These are phyloP conservation scores for Podila clonocystis DNA, from an alignment of 192 early-diverging fungal genomes.

Conservation along the genomic window DNA sequence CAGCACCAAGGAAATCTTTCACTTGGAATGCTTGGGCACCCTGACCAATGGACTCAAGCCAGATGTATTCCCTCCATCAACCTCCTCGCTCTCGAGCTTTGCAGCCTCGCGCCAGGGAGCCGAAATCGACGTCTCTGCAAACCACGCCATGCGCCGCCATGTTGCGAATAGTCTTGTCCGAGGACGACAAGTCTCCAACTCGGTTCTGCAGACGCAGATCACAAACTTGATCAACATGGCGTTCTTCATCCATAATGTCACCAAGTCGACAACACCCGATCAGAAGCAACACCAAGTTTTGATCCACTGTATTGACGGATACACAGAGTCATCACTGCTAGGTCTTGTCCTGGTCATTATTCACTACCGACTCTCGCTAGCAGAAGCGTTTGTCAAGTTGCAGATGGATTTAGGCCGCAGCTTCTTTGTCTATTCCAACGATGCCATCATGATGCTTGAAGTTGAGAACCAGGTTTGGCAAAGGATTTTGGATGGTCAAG, in stretches of 20 bases:
- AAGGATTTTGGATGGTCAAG: constrained; percentile 3
- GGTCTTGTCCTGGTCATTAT: constrained; percentile 62
- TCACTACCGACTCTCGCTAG: constrained; percentile 52
- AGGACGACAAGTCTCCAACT: constrained; percentile 5
- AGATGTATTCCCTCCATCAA: constrained; percentile 40
- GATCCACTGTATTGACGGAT: constrained; percentile 68
- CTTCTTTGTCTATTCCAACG: constrained; percentile 67
- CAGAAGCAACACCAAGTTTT: constrained; percentile 47
- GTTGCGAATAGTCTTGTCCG: constrained; percentile 17
- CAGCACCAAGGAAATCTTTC: constrained; percentile 37
- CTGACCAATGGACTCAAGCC: constrained; percentile 19
- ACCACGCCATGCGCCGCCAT: constrained; percentile 25
- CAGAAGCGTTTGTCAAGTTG: constrained; percentile 61
- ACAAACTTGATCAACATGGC: constrained; percentile 43
- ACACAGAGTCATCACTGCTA: constrained; percentile 64
- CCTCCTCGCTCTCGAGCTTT: constrained; percentile 32
- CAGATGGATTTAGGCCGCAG: constrained; percentile 58
- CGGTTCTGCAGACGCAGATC: constrained; percentile 22
- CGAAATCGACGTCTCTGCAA: constrained; percentile 9
- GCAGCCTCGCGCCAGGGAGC: constrained; percentile 6
- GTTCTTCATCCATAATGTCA: constrained; percentile 31
- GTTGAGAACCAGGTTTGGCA: constrained; percentile 56
- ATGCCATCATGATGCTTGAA: constrained; percentile 53
- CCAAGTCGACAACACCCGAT: background rate
- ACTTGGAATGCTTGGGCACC: constrained; percentile 32